phyloP scores from a whole-genome alignment of 345 rosid species.

The Firmiana major region DNA sequence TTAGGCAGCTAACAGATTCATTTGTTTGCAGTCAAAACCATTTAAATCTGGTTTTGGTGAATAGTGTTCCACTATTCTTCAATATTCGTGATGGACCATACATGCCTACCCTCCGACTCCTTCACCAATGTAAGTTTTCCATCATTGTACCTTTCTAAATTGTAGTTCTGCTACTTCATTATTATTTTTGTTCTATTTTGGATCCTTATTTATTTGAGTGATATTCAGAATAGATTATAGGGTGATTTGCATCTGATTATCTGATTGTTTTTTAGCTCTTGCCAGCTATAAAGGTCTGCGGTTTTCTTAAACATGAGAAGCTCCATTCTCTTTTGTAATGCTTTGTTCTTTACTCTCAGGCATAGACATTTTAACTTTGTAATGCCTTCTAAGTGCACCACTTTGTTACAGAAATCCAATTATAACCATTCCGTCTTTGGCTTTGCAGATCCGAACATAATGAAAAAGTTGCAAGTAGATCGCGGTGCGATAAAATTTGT shows the following conservation, averaged over 20 bases:
- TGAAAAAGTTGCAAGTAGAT: constrained; percentile 94
- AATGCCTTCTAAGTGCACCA: neutral
- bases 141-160: constrained; percentile 11
- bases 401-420: neutral
- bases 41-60: constrained; percentile 85
- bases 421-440: constrained; percentile 13
- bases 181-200: neutral
- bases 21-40: constrained; percentile 81
- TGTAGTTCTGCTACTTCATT: neutral
- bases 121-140: constrained; percentile 76
- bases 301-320: neutral
- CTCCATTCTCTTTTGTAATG: neutral
- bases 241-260: neutral
- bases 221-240: neutral
- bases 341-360: neutral
- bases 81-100: constrained; percentile 96
- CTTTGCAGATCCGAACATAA: constrained; percentile 74
- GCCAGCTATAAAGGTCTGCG: neutral
- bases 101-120: constrained; percentile 95
- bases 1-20: neutral
- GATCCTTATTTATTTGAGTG: constrained; percentile 5
- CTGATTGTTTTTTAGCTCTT: neutral
- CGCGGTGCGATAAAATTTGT: constrained; percentile 97
- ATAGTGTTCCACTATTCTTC: constrained; percentile 89
- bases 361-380: neutral